Base-by-base conservation (phyloP, 2,329 filamentous ascomycete species). In the Paecilomyces dactylethromorphus region DNA sequence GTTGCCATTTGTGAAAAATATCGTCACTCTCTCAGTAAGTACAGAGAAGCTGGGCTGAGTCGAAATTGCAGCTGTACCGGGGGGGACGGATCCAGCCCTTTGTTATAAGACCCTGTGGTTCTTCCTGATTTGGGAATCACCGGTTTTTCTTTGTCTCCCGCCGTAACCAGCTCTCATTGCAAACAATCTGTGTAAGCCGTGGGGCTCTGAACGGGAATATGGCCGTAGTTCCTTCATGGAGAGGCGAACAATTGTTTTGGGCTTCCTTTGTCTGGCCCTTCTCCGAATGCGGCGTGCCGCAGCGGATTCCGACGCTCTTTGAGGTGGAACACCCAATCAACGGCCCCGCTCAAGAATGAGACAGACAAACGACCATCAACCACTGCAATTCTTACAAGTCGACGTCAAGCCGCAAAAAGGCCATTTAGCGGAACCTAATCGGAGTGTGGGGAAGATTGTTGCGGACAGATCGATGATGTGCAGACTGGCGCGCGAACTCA, bases 251-350 rank as follows among this genome's bases (percentile, higher is more conserved):
- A 66, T 66, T 52, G 65, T 65, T 65, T 69, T 63, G 63, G 63
- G 65, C 60, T 70, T 68, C 59, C 70, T 73, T 74, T 74, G 68
- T 72, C 67, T 65, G 57, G 51, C n/a, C 15, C 58, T 55, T 58
- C 57, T 56, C 64, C 63, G 65, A 65, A 71, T 64, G 67, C 71
- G 71, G 71, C 63, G 64, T 64, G 54, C 65, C 68, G 64, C 64
- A 63, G 49, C 51, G 54, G 24, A 33, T 32, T 33, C 63, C 63
- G 50, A n/a, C 62, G 58, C 60, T 60, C 58, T 63, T 65, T 63
- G 54, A 58, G 54, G 52, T 59, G 58, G 63, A 60, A 65, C 61
- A 63, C 53, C 60, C 64, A 68, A 68, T 67, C 63, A 66, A 63
- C 63, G 64, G 64, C 61, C 60, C 63, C 62, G 58, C 55, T 56